Evolutionary conservation across 805 yeast genomes (phyloP), one percentile per base, ranked within the genome.

Genomic region (Suhomyces emberorum): DNA sequence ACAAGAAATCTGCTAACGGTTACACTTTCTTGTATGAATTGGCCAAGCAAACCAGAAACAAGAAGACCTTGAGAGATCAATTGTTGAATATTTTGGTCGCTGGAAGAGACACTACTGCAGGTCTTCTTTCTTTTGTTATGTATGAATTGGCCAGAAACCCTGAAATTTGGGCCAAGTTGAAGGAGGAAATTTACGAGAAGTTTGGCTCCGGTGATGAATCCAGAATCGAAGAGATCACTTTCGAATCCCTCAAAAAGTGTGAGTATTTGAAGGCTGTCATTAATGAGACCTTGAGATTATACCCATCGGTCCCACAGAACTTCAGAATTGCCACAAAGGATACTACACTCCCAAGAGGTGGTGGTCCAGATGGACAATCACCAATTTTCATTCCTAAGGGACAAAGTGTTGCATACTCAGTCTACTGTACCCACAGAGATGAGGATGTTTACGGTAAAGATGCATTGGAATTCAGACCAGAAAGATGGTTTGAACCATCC

Each of bases 11-110:
- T 8, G 40, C 39, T 22, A 49, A 44, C 4, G 65, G 68, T 3
- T 65, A 70, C 42, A 64, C 70, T 9, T 73, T 74, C 52, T 63
- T 75, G 38, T 60, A 63, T 32, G 78, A 72, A 47, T 61, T 74
- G 41, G 72, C 62, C 25, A 63, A 63, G 44, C 58, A 61, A 32
- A 63, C 69, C 8, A 55, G 57, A 42, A 52, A 65, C 40, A 67
- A 66, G 10, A 51, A 50, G 40, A 48, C 54, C 7, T 58, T 65
- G 37, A 55, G 61, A 41, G 69, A 65, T 42, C 70, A 65, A 40
- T 49, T 62, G 40, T 58, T 65, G 44, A 65, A 65, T 39, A 65
- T 65, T 30, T 56, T 65, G 53, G 48, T 65, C 23, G 70, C 70
- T 26, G 70, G 69, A 12, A 62, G 70, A 55, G 70, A 65, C 45